Percentiles rank a stretch among this genome's conserved stretches.
Conservation (phyloP, 2,329 filamentous ascomycete species). For the Diaporthe longicolla region DNA sequence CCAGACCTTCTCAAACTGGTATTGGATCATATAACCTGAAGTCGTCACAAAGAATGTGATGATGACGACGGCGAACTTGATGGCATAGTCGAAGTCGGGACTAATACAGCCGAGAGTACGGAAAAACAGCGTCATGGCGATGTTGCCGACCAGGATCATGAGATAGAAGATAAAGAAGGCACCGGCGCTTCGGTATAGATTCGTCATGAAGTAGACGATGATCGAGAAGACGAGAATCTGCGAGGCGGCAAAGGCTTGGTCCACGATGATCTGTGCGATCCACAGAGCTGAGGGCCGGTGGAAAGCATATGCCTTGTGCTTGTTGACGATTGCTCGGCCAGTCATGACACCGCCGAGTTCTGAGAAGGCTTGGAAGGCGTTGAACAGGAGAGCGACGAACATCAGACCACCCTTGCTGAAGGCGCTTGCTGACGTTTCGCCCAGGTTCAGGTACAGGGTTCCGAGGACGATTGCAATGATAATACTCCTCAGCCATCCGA, state of each 20-base stretch:
- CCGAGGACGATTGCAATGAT: conserved; percentile 84
- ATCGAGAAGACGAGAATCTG: conserved; percentile 81
- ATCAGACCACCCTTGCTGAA: conserved; percentile 87
- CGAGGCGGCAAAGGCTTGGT: conserved; percentile 78
- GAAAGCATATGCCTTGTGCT: conserved; percentile 87
- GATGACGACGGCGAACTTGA: conserved; percentile 83
- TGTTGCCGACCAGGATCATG: conserved; percentile 76
- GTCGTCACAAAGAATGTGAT: conserved; percentile 88
- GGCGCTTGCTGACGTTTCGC: conserved; percentile 75
- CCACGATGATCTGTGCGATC: conserved; percentile 86
- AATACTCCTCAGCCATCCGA: conserved; percentile 78
- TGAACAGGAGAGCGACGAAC: conserved; percentile 86
- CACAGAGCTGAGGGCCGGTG: conserved; percentile 86
- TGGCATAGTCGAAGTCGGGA: conserved; percentile 87
- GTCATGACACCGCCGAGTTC: conserved; percentile 83
- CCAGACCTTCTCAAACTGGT: conserved; percentile 81
- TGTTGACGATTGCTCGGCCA: conserved; percentile 83
- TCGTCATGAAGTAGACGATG: conserved; percentile 85
- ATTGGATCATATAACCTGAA: conserved; percentile 87
- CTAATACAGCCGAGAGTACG: conserved; percentile 81
- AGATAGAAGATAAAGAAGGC: conserved; percentile 85
- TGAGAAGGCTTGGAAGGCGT: conserved; percentile 88
- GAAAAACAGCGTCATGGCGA: conserved; percentile 84
- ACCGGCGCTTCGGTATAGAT: conserved; percentile 76
- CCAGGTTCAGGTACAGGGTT: conserved; percentile 82